phyloP scores from a whole-genome alignment of 129 eudicot species.

The Kitagawia praeruptora region DNA sequence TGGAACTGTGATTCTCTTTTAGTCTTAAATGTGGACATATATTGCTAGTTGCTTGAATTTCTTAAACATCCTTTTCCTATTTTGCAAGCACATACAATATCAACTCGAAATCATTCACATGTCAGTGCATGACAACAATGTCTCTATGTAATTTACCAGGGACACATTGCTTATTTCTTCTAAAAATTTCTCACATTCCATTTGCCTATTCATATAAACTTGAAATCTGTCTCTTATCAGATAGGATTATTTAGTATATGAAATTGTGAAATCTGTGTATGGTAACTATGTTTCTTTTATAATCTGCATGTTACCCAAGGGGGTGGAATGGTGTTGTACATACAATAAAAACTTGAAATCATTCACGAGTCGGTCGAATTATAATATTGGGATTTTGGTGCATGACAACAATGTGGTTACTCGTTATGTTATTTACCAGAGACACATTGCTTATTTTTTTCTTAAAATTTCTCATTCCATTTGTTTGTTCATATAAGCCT shows the following conservation, averaged over 20 bases:
- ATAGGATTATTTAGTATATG: background rate
- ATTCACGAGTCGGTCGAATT: background rate
- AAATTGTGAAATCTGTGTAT: background rate
- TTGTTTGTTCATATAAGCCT: background rate
- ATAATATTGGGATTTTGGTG: background rate
- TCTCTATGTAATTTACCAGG: background rate
- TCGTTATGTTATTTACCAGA: background rate
- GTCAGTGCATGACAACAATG: background rate
- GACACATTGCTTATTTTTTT: background rate
- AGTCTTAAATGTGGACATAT: slow-evolving; percentile 4
- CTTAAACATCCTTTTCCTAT: background rate
- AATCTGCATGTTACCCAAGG: background rate
- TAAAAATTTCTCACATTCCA: background rate
- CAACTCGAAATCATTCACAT: background rate
- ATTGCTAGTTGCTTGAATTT: slow-evolving; percentile 2
- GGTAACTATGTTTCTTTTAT: background rate
- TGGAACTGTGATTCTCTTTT: slow-evolving; percentile 14
- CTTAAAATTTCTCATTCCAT: background rate
- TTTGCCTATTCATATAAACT: background rate
- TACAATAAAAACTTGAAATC: background rate
- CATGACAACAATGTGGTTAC: background rate
- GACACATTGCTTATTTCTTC: background rate
- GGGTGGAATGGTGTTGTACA: background rate
- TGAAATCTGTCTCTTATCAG: background rate
- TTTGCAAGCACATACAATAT: background rate